A percentile compares a stretch with the other conserved stretches of the same genome.
Conservation (phyloP, 2,329 filamentous ascomycete genomes). For the Botrytis fragariae region DNA sequence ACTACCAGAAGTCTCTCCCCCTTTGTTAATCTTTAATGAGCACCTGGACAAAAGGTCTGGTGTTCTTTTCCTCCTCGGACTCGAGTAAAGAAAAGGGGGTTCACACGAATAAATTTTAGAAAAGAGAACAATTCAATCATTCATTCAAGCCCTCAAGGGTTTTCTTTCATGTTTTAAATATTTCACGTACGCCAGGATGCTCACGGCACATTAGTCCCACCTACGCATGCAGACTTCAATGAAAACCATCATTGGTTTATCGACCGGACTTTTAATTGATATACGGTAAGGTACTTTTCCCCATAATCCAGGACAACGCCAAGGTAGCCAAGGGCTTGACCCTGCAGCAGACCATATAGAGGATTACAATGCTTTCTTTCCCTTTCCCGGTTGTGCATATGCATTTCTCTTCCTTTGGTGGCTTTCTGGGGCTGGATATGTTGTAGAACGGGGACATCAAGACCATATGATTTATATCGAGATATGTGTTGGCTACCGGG, state of each 20-base stretch:
- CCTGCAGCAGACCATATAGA: conserved; percentile 1
- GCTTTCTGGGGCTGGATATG: background rate
- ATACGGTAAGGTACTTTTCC: background rate
- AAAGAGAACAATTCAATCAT: background rate
- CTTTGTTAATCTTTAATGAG: background rate
- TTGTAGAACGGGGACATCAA: background rate
- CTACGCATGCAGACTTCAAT: conserved; percentile 4
- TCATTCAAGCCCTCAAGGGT: background rate
- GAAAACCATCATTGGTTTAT: background rate
- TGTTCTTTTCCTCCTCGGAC: background rate
- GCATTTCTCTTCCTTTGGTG: background rate
- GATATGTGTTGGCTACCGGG: background rate
- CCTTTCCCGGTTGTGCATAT: conserved; percentile 6
- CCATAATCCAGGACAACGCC: conserved; percentile 13
- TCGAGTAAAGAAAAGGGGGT: background rate
- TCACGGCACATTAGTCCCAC: conserved; percentile 3
- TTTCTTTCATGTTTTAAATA: background rate
- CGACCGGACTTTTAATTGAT: background rate
- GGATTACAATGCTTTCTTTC: background rate
- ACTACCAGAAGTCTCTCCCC: background rate
- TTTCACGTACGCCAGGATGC: background rate
- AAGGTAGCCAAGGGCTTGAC: conserved; percentile 15
- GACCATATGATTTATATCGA: background rate
- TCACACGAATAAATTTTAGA: background rate
- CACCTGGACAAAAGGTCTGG: background rate